Conservation (phyloP, 2,329 filamentous ascomycete genomes). For the Aspergillus sp. region DNA sequence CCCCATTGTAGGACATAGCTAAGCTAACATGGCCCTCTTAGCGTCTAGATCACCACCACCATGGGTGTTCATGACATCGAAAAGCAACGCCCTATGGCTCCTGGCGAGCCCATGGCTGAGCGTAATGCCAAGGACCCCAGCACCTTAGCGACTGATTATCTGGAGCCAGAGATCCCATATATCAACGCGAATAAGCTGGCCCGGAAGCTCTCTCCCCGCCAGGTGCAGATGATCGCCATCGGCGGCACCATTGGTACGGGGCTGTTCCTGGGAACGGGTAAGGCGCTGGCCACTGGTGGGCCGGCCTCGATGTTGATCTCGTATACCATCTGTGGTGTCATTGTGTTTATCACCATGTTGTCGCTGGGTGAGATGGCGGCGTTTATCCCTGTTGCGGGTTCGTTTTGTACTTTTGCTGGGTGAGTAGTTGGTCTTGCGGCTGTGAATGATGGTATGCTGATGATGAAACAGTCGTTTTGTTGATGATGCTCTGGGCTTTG, state of each 20-base stretch:
- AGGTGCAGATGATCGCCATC: conserved; percentile 68
- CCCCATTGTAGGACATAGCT: not conserved
- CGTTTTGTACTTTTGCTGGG: conserved; percentile 59
- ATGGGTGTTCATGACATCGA: conserved; percentile 29
- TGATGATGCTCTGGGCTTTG: conserved; percentile 48
- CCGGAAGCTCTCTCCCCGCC: conserved; percentile 60
- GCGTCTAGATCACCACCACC: not conserved
- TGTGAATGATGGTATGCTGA: not conserved
- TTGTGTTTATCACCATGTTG: conserved; percentile 62
- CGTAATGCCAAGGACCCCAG: conserved; percentile 16
- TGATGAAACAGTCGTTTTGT: conserved; percentile 41
- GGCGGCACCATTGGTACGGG: conserved; percentile 55
- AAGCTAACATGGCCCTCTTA: not conserved
- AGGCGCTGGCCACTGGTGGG: conserved; percentile 60
- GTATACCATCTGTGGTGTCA: conserved; percentile 59
- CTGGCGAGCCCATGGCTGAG: not conserved
- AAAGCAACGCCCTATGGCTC: conserved; percentile 19
- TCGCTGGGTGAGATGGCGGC: conserved; percentile 63
- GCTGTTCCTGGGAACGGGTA: conserved; percentile 64
- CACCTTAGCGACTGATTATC: conserved; percentile 8
- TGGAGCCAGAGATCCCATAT: conserved; percentile 15
- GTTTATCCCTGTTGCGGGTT: conserved; percentile 57
- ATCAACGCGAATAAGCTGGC: conserved; percentile 51
- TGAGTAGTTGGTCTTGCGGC: conserved; percentile 25
- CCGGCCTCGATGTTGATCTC: conserved; percentile 61